A percentile compares a stretch with the other conserved stretches of the same genome.
These are phyloP conservation scores for Phytophthora hybrid DNA, from an alignment of 352 stramenopile species.

Conservation along the genomic window DNA sequence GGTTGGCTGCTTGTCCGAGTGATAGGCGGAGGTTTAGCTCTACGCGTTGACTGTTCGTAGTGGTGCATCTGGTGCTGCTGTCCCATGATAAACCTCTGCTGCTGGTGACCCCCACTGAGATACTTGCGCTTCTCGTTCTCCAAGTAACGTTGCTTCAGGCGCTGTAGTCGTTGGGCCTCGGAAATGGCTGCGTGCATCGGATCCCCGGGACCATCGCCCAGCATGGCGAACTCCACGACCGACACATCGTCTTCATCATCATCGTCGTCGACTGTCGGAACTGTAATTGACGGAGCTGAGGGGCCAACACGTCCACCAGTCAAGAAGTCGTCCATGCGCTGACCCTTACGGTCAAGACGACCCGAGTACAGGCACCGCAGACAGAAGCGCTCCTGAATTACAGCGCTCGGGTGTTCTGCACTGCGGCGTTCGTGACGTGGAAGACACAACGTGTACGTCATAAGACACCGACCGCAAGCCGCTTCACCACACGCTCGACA, in stretches of 20 bases:
- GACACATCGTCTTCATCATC: conserved; percentile 36
- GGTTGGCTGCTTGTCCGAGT: conserved; percentile 40
- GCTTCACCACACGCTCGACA: conserved; percentile 64
- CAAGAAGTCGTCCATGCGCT: conserved; percentile 54
- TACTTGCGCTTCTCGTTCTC: conserved; percentile 54
- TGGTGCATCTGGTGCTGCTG: conserved; percentile 35
- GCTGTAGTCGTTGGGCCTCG: conserved; percentile 40
- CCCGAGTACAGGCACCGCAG: conserved; percentile 68
- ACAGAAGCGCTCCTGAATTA: conserved; percentile 73
- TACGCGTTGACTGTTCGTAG: conserved; percentile 26
- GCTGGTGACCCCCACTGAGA: conserved; percentile 19
- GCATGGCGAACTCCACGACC: conserved; percentile 38
- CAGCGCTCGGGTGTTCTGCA: conserved; percentile 66
- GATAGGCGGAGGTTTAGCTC: conserved; percentile 16
- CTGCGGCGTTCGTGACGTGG: conserved; percentile 62
- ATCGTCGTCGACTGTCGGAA: conserved; percentile 39
- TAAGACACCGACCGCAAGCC: conserved; percentile 60
- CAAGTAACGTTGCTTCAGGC: conserved; percentile 46
- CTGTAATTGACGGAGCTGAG: conserved; percentile 18
- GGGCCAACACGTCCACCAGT: conserved; percentile 16
- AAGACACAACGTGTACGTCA: conserved; percentile 67
- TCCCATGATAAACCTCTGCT: conserved; percentile 28
- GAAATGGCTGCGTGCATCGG: conserved; percentile 39
- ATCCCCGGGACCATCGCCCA: conserved; percentile 20
- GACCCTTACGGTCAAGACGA: conserved; percentile 58